These are phyloP conservation scores for Gypsophila paniculata DNA, from an alignment of 179 eudicot species.

Conservation along the genomic window DNA sequence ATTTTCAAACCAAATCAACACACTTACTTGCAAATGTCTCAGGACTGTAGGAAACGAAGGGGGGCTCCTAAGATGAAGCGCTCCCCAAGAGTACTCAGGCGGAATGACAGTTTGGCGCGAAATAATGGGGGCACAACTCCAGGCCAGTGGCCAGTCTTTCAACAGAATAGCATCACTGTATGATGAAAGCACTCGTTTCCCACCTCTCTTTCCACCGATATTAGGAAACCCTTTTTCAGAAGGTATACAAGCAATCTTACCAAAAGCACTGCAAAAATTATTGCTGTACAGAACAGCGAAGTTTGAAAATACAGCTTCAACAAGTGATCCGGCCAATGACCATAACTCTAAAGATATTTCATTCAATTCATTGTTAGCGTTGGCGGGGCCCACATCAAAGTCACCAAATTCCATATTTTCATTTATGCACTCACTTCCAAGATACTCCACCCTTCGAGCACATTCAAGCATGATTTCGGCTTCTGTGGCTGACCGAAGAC, in stretches of 20 bases:
- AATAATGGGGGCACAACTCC: slow-evolving; percentile 92
- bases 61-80: slow-evolving; percentile 79
- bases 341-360: slow-evolving; percentile 76
- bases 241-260: slow-evolving; percentile 87
- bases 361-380: slow-evolving; percentile 49
- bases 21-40: slow-evolving; percentile 69
- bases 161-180: slow-evolving; percentile 73
- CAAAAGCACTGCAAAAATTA: slow-evolving; percentile 76
- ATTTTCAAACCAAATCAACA: slow-evolving; percentile 2
- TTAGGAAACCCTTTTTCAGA: slow-evolving; percentile 92
- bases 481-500: slow-evolving; percentile 71
- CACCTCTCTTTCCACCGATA: slow-evolving; percentile 77
- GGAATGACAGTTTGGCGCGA: slow-evolving; percentile 71
- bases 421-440: slow-evolving; percentile 62
- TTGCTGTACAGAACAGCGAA: slow-evolving; percentile 86
- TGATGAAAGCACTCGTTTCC: slow-evolving; percentile 82
- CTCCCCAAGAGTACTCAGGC: slow-evolving; percentile 96
- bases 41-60: slow-evolving; percentile 67
- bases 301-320: slow-evolving; percentile 75
- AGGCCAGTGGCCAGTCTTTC: slow-evolving; percentile 97
- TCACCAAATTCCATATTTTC: slow-evolving; percentile 41
- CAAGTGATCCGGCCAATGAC: slow-evolving; percentile 77
- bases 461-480: slow-evolving; percentile 85
- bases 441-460: slow-evolving; percentile 83
- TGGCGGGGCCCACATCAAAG: slow-evolving; percentile 50